Base-by-base conservation (phyloP, 345 rosid genomes). In the Viola odorata region DNA sequence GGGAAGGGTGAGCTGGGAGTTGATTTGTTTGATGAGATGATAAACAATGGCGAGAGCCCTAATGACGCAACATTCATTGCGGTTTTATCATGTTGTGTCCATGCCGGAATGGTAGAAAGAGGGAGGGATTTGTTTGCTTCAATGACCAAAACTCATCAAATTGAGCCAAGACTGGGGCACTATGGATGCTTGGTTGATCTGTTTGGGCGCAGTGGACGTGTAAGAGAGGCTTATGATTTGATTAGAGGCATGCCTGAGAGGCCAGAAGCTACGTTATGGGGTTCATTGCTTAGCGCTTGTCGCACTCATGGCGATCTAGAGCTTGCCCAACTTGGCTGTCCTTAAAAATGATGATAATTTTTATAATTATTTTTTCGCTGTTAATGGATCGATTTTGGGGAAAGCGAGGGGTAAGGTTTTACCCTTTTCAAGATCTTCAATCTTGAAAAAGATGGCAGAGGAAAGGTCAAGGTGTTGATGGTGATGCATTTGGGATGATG, bases 141-240 rank as follows among this genome's bases (percentile, higher is more conserved):
- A 50, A 88, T 88, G 90, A 63, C 15, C 4, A 64, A 32, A 58
- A 54, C 10, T 23, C 69, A 80, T 62, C 53, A 63, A 10, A 74
- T 84, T 45, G 81, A 75, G 69, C 86, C 85, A 12, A 79, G 74
- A 62, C 73, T 74, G 0, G 96, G 77, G 75, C 96, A 88, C 66
- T 83, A 71, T 9, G 96, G 96, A 56, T 80, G 70, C 9, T 77
- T 88, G 96, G 85, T 84, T 65, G 92, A 88, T 77, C 77, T 88
- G 1, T 72, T 85, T 57, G 87, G 86, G 11, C 85, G 96, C 7
- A 32, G 69, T 44, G 92, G 96, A 42, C 48, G 60, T 32, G 65
- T 82, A 38, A 76, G 17, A 36, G 85, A 84, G 48, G 96, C 92
- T 11, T 82, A 74, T 73, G 85, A 81, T 69, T 60, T 88, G 72